Evolutionary conservation across 2,329 filamentous ascomycete species (phyloP).

Genomic region (Fusarium sp.): DNA sequence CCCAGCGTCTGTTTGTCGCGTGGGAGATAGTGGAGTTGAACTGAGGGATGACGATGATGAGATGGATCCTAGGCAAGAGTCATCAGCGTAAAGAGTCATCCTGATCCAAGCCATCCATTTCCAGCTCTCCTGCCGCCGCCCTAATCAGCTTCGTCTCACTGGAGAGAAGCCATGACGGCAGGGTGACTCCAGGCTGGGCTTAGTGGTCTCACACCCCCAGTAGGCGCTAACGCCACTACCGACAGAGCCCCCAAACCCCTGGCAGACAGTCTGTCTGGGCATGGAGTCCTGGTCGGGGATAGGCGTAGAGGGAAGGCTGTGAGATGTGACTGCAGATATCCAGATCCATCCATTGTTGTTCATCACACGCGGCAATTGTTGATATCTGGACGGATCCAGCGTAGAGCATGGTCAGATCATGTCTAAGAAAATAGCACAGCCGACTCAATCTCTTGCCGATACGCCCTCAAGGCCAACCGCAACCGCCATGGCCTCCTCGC

Average conservation of each 20-base stretch:
- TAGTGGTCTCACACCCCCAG: conserved; percentile 16
- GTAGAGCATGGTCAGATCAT: neutral
- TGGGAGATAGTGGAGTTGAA: conserved; percentile 14
- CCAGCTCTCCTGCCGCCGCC: neutral
- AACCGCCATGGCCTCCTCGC: neutral
- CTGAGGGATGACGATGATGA: conserved; percentile 13
- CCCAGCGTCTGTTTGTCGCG: conserved; percentile 13
- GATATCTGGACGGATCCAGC: neutral
- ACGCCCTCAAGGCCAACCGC: neutral
- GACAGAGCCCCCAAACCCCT: conserved; percentile 17
- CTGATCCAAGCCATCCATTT: neutral
- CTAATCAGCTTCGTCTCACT: neutral
- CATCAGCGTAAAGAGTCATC: conserved; percentile 31
- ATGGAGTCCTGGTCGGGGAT: neutral
- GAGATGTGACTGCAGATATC: neutral
- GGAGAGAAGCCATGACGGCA: conserved; percentile 6
- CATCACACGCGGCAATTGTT: neutral
- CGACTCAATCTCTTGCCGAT: neutral
- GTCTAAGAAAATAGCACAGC: neutral
- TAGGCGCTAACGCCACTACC: conserved; percentile 31
- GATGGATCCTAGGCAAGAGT: conserved; percentile 3
- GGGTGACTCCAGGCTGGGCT: conserved; percentile 16
- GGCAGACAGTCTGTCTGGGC: neutral
- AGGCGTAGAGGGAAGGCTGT: neutral
- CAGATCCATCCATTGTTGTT: neutral